Conservation (phyloP, 768 basidiomycete genomes). For the Neoboletus brunneissimus region DNA sequence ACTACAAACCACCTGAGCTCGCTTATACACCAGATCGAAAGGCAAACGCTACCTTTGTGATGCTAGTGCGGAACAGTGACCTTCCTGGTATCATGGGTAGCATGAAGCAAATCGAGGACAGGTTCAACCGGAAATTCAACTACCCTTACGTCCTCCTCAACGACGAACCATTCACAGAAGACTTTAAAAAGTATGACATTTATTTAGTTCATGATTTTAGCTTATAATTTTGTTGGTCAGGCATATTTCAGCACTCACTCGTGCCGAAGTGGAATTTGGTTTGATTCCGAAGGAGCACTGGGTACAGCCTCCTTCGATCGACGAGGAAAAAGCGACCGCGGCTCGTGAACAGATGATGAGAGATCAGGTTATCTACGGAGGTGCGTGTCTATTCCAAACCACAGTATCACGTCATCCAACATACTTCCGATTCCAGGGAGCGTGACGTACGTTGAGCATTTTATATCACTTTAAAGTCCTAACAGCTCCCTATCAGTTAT, state of each 20-base stretch:
- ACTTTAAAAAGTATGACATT: slow-evolving; percentile 60
- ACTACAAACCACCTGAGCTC: slow-evolving; percentile 44
- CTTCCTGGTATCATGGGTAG: slow-evolving; percentile 56
- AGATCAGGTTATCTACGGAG: slow-evolving; percentile 65
- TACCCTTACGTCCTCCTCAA: slow-evolving; percentile 93
- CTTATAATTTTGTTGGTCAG: slow-evolving; percentile 22
- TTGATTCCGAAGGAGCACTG: slow-evolving; percentile 68
- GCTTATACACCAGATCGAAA: slow-evolving; percentile 47
- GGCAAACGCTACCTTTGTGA: slow-evolving; percentile 81
- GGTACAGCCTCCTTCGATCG: slow-evolving; percentile 76
- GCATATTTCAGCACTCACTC: slow-evolving; percentile 31
- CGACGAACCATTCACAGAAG: slow-evolving; percentile 72
- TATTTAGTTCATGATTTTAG: background rate
- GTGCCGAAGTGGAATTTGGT: slow-evolving; percentile 48
- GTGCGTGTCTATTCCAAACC: slow-evolving; percentile 28
- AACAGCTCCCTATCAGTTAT: slow-evolving; percentile 46
- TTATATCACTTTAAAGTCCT: slow-evolving; percentile 2
- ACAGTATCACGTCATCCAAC: slow-evolving; percentile 6
- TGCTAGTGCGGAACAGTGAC: slow-evolving; percentile 72
- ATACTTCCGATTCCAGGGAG: slow-evolving; percentile 46
- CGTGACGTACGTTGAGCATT: slow-evolving; percentile 53
- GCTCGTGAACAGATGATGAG: slow-evolving; percentile 61
- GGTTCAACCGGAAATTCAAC: slow-evolving; percentile 75
- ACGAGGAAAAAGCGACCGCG: slow-evolving; percentile 60
- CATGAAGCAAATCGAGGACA: slow-evolving; percentile 77